Conservation (phyloP, 495 filamentous ascomycete species). For the Talaromyces trachyspermus region DNA sequence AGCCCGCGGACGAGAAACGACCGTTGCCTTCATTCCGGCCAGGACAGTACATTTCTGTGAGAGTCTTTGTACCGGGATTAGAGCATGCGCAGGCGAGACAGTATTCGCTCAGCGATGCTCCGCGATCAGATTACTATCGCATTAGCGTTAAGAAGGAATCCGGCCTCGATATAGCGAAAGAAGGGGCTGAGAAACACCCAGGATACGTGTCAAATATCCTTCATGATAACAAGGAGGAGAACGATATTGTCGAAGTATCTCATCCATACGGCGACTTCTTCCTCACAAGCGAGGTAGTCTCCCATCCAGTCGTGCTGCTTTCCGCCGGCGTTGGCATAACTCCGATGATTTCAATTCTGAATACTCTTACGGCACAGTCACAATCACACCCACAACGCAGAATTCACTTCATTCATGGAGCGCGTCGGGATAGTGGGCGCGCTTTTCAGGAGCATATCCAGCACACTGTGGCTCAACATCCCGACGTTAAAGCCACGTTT, state of each 20-base stretch:
- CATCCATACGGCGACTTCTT: conserved; percentile 59
- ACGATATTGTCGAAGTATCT: conserved; percentile 45
- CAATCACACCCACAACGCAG: too few relatives aligned
- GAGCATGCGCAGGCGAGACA: too few relatives aligned
- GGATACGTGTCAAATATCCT: conserved; percentile 55
- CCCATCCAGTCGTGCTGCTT: conserved; percentile 45
- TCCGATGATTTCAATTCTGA: conserved; percentile 49
- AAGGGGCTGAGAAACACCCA: too few relatives aligned
- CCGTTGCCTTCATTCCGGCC: too few relatives aligned
- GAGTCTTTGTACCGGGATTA: too few relatives aligned
- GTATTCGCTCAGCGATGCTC: too few relatives aligned
- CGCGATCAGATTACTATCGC: too few relatives aligned
- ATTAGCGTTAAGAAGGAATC: too few relatives aligned
- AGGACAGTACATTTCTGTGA: too few relatives aligned
- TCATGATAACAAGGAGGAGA: conserved; percentile 45
- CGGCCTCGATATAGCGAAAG: too few relatives aligned
- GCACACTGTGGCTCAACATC: conserved; percentile 20
- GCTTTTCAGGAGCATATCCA: conserved; percentile 46
- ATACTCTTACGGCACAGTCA: too few relatives aligned
- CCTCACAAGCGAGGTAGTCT: conserved; percentile 27
- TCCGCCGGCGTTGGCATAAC: conserved; percentile 58
- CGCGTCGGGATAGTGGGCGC: conserved; percentile 25
- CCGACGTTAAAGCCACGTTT: conserved; percentile 10
- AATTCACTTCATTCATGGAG: conserved; percentile 21
- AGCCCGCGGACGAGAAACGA: too few relatives aligned